Percentiles rank a stretch among this genome's conserved stretches.
These are phyloP conservation scores for Breynia disticha DNA, from an alignment of 441 rosid genomes.

Conservation along the genomic window DNA sequence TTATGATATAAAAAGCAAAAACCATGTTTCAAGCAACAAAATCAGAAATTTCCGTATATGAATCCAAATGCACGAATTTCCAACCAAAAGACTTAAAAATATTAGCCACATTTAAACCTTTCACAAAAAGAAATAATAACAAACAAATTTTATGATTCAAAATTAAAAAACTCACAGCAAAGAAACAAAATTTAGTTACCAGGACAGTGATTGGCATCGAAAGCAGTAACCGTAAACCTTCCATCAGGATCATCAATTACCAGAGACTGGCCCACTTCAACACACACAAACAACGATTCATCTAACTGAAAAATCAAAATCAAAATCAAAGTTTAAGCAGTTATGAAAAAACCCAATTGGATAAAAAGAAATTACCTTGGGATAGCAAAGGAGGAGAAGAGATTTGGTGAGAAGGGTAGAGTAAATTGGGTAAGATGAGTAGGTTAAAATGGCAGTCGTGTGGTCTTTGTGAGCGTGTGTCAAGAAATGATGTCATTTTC, in stretches of 20 bases:
- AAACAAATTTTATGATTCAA: neutral
- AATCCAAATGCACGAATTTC: too few species aligned
- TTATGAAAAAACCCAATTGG: neutral
- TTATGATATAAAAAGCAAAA: too few species aligned
- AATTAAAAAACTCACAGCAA: neutral
- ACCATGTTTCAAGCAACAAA: too few species aligned
- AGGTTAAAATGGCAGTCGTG: constrained; percentile 48
- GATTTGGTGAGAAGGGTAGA: constrained; percentile 51
- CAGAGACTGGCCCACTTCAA: constrained; percentile 53
- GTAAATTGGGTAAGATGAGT: constrained; percentile 51
- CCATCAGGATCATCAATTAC: constrained; percentile 53
- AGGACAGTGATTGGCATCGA: constrained; percentile 79
- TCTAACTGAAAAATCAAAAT: constrained; percentile 30
- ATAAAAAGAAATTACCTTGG: constrained; percentile 31
- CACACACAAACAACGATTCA: constrained; percentile 41
- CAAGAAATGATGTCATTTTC: constrained; percentile 69
- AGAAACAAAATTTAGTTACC: constrained; percentile 21
- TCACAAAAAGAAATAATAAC: neutral
- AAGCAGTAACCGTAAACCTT: constrained; percentile 49
- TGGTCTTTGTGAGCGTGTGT: constrained; percentile 86
- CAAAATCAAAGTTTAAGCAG: neutral
- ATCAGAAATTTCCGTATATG: too few species aligned
- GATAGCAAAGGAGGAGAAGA: constrained; percentile 42
- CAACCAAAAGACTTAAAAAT: too few species aligned
- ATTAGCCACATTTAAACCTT: neutral